phyloP scores from a whole-genome alignment of 2,329 filamentous ascomycete genomes.

The Neonectria hederae region DNA sequence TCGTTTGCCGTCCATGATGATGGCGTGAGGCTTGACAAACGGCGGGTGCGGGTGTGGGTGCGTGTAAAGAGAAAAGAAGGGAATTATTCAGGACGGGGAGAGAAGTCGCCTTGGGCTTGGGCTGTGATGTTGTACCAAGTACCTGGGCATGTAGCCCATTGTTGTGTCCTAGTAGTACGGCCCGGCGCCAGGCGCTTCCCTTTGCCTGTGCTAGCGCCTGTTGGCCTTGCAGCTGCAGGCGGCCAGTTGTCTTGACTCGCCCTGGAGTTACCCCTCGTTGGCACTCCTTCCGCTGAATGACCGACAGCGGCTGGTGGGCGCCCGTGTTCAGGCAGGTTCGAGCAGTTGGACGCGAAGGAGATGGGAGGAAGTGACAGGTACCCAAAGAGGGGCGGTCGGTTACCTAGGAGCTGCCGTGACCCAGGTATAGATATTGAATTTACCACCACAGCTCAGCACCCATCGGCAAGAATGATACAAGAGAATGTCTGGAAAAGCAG shows the following conservation, averaged over 20 bases:
- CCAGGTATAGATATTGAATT: neutral
- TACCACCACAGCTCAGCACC: neutral
- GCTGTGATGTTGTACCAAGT: constrained; percentile 5
- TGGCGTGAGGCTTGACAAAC: constrained; percentile 2
- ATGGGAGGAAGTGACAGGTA: neutral
- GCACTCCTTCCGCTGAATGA: neutral
- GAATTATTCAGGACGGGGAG: constrained; percentile 1
- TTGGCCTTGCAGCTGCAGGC: constrained; percentile 1
- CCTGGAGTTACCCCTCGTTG: constrained; percentile 1
- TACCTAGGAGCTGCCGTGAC: neutral
- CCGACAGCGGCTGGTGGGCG: neutral
- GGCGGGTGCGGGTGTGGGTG: neutral
- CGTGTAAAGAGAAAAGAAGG: neutral
- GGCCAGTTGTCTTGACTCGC: neutral
- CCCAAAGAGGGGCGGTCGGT: neutral
- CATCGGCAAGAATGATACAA: neutral
- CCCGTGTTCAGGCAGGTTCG: too few species aligned
- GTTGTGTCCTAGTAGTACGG: neutral
- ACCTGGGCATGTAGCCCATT: neutral
- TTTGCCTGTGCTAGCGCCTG: neutral
- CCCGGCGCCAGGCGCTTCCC: neutral
- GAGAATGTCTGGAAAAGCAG: neutral
- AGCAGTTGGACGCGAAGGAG: neutral
- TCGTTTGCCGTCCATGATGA: constrained; percentile 85
- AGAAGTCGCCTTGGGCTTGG: constrained; percentile 14